A percentile compares a stretch with the other conserved stretches of the same genome.
Evolutionary conservation across 441 rosid genomes (phyloP).

Genomic region (Viola pubescens): DNA sequence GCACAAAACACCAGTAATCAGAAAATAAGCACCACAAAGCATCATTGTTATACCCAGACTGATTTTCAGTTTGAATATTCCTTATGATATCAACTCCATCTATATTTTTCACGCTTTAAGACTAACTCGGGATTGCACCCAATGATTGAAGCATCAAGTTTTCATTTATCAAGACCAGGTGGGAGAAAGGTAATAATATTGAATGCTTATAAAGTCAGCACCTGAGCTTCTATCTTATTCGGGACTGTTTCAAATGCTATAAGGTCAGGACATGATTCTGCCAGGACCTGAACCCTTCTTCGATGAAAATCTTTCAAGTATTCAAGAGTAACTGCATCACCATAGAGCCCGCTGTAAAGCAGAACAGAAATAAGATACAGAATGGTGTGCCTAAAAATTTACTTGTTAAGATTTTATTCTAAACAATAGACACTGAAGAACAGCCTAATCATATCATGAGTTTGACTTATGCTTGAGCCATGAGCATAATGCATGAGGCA

Average conservation of each 20-base stretch:
- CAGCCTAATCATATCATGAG: slow-evolving; percentile 1
- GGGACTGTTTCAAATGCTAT: slow-evolving; percentile 93
- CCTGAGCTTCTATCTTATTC: slow-evolving; percentile 92
- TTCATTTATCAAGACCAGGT: too few species aligned
- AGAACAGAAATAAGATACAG: slow-evolving; percentile 10
- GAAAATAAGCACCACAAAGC: slow-evolving; percentile 1
- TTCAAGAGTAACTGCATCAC: slow-evolving; percentile 49
- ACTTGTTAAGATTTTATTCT: slow-evolving; percentile 2
- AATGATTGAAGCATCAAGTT: too few species aligned
- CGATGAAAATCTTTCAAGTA: slow-evolving; percentile 72
- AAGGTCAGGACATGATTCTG: slow-evolving; percentile 63
- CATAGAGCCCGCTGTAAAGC: slow-evolving; percentile 56
- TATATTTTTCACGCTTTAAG: neutral
- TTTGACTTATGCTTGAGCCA: neutral
- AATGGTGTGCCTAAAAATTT: neutral
- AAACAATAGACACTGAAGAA: neutral
- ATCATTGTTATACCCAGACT: neutral
- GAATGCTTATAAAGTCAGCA: slow-evolving; percentile 12
- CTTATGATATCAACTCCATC: slow-evolving; percentile 2
- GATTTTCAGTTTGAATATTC: too few species aligned
- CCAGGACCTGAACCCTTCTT: slow-evolving; percentile 62
- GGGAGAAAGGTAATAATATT: too few species aligned
- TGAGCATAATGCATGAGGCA: neutral
- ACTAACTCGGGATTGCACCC: neutral
- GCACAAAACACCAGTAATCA: neutral